A percentile compares a stretch with the other conserved stretches of the same genome.
These are phyloP conservation scores for Aspergillus panamensis DNA, from an alignment of 495 filamentous ascomycete genomes.

Conservation along the genomic window DNA sequence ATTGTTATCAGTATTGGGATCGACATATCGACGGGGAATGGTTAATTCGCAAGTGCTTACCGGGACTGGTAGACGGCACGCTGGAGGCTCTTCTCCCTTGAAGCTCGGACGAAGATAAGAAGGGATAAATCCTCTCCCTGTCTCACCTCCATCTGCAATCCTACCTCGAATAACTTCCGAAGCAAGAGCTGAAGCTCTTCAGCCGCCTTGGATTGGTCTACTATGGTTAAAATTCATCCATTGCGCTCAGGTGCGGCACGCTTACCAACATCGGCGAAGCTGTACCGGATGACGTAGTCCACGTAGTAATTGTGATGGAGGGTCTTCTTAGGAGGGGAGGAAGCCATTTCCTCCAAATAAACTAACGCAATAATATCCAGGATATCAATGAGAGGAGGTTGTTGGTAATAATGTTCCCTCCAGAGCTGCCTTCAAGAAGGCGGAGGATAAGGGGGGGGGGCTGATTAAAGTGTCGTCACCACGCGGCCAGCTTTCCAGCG, in stretches of 20 bases:
- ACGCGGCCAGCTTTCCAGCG: neutral
- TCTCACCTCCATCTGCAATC: constrained; percentile 80
- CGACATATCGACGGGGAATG: neutral
- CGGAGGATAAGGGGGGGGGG: neutral
- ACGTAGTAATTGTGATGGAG: constrained; percentile 61
- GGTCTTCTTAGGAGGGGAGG: constrained; percentile 24
- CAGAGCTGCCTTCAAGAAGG: neutral
- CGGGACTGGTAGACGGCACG: constrained; percentile 64
- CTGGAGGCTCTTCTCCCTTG: constrained; percentile 37
- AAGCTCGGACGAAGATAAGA: constrained; percentile 76
- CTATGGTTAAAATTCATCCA: constrained; percentile 11
- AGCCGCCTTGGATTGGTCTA: constrained; percentile 66
- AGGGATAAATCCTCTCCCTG: constrained; percentile 73
- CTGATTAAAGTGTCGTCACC: constrained; percentile 8
- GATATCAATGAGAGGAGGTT: neutral
- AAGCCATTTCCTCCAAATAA: constrained; percentile 27
- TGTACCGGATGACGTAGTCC: constrained; percentile 89
- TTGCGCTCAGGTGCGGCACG: neutral
- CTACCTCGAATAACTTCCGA: constrained; percentile 63
- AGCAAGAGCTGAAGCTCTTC: constrained; percentile 73
- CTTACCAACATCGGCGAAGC: constrained; percentile 62
- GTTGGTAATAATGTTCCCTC: neutral
- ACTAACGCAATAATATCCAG: neutral
- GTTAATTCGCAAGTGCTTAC: constrained; percentile 31
- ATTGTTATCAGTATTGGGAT: neutral